phyloP scores from a whole-genome alignment of 345 rosid species.

The Hypericum androsaemum region DNA sequence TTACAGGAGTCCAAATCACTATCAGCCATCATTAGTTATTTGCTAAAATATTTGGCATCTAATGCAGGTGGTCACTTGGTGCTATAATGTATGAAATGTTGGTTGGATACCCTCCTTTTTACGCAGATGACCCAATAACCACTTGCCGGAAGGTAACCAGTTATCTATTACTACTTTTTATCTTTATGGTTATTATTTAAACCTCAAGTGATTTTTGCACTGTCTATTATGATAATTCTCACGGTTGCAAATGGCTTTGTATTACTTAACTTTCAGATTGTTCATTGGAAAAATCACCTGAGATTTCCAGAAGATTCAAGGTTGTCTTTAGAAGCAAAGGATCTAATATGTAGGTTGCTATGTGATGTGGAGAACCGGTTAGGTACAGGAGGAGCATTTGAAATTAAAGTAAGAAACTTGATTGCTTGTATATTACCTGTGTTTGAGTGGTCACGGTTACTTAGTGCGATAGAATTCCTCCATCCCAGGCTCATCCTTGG shows the following conservation, averaged over 20 bases:
- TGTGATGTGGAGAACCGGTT: constrained; percentile 87
- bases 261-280: constrained; percentile 46
- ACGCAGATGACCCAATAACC: constrained; percentile 83
- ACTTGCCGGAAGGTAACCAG: constrained; percentile 77
- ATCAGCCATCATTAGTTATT: too few relatives aligned
- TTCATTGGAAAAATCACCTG: constrained; percentile 83
- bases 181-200: too few relatives aligned
- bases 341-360: constrained; percentile 74
- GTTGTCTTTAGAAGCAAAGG: constrained; percentile 67
- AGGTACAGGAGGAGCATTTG: constrained; percentile 75
- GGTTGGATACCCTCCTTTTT: constrained; percentile 94
- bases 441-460: constrained; percentile 12
- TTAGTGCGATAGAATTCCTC: constrained; percentile 10
- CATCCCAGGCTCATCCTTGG: constrained; percentile 86
- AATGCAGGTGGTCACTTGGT: constrained; percentile 90
- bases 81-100: constrained; percentile 99
- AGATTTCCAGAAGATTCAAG: constrained; percentile 76
- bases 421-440: constrained; percentile 9
- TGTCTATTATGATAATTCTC: too few relatives aligned
- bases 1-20: too few relatives aligned
- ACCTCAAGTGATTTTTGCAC: too few relatives aligned
- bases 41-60: constrained; percentile 7
- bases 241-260: neutral
- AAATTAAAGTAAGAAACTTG: constrained; percentile 61
- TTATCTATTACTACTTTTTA: constrained; percentile 11